Conservation (phyloP, 2,329 filamentous ascomycete species). For the Alternaria consortialis region DNA sequence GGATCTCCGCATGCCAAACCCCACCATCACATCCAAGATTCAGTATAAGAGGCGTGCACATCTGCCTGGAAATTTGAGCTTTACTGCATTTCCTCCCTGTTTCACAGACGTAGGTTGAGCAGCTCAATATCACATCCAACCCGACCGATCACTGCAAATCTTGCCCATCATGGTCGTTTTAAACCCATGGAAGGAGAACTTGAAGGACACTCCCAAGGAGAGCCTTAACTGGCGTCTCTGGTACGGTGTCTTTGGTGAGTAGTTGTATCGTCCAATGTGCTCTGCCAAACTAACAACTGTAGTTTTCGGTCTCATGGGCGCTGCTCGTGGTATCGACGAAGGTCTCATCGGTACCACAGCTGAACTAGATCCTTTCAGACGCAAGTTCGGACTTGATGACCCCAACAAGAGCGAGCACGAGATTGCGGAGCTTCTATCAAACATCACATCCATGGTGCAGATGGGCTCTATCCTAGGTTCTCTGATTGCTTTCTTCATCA, state of each 20-base stretch:
- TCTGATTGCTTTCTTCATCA: conserved; percentile 65
- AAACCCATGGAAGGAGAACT: conserved; percentile 53
- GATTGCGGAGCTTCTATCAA: conserved; percentile 57
- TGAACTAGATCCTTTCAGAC: conserved; percentile 46
- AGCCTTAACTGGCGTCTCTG: conserved; percentile 81
- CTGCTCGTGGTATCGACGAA: conserved; percentile 81
- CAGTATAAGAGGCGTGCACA: conserved; percentile 9
- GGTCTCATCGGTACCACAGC: conserved; percentile 77
- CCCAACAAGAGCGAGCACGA: conserved; percentile 38
- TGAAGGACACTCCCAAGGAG: conserved; percentile 72
- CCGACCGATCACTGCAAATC: not conserved
- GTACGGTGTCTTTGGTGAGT: conserved; percentile 70
- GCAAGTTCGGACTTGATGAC: conserved; percentile 51
- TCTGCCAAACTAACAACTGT: conserved; percentile 13
- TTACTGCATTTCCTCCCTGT: conserved; percentile 11
- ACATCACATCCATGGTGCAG: conserved; percentile 84
- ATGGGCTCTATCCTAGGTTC: conserved; percentile 78
- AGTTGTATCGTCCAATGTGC: not conserved
- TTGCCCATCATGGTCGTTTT: conserved; percentile 38
- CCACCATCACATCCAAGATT: not conserved
- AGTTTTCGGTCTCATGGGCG: conserved; percentile 76
- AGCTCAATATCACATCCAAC: conserved; percentile 2
- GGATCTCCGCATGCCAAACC: conserved; percentile 13
- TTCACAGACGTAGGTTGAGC: conserved; percentile 2
- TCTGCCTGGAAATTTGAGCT: not conserved